phyloP scores from a whole-genome alignment of 2,329 filamentous ascomycete species.

The Leptographium galeiforme region DNA sequence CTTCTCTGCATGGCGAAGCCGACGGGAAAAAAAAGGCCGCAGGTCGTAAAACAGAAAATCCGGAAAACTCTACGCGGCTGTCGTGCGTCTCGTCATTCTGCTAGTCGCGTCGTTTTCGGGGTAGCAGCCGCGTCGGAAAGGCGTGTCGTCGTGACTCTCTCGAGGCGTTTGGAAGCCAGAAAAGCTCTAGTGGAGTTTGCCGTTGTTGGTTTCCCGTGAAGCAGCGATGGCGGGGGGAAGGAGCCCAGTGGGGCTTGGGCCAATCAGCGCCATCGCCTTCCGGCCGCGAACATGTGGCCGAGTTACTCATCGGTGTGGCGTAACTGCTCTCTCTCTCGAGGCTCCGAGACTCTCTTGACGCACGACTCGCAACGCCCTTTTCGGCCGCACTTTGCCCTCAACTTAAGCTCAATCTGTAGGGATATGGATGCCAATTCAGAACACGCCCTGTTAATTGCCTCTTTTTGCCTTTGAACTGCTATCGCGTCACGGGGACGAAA shows the following conservation, averaged over 20 bases:
- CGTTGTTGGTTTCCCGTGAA: not conserved
- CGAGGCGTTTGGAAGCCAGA: not conserved
- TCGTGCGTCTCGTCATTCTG: not conserved
- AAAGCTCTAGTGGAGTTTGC: constrained; percentile 1
- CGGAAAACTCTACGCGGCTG: too few species aligned
- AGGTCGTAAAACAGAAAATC: too few species aligned
- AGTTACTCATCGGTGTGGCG: not conserved
- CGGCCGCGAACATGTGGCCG: not conserved
- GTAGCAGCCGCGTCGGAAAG: not conserved
- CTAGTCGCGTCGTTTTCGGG: not conserved
- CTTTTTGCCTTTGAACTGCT: too few species aligned
- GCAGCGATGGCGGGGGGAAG: not conserved
- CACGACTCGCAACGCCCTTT: too few species aligned
- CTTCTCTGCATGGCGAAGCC: not conserved
- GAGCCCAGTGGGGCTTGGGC: not conserved
- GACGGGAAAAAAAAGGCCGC: not conserved
- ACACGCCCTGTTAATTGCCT: too few species aligned
- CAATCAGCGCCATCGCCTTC: not conserved
- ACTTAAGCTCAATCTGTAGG: too few species aligned
- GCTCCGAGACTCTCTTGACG: too few species aligned
- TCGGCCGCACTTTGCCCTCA: too few species aligned
- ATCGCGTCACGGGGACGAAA: too few species aligned
- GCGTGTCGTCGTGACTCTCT: not conserved
- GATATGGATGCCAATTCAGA: too few species aligned
- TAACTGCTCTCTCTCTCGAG: not conserved